Percentiles rank a stretch among this genome's conserved stretches.
Evolutionary conservation across 441 rosid genomes (phyloP).

Genomic region (Bruguiera hainesii): DNA sequence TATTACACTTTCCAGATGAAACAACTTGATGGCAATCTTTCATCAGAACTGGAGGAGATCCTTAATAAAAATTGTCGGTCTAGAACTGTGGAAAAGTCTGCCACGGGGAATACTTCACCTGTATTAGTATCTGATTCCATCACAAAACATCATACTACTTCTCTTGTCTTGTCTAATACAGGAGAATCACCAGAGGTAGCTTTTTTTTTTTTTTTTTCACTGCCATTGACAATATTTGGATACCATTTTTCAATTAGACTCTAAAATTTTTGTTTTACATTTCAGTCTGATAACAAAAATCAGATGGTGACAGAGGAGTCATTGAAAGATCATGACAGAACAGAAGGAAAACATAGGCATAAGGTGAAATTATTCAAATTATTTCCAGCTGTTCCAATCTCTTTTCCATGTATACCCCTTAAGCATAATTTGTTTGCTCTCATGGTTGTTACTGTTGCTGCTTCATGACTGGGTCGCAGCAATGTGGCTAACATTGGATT

Average conservation of each 20-base stretch:
- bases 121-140: conserved; percentile 25
- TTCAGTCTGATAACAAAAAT: conserved; percentile 27
- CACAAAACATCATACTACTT: conserved; percentile 18
- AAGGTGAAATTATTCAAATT: conserved; percentile 41
- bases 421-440: neutral
- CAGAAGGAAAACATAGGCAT: conserved; percentile 40
- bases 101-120: conserved; percentile 21
- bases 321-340: conserved; percentile 23
- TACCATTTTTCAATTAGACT: neutral
- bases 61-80: conserved; percentile 31
- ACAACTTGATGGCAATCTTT: conserved; percentile 62
- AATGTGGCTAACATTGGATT: conserved; percentile 21
- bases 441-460: neutral
- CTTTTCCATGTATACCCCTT: neutral
- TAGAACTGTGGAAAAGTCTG: conserved; percentile 23
- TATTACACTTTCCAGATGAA: conserved; percentile 40
- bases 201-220: neutral
- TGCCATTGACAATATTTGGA: neutral
- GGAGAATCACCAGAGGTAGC: conserved; percentile 19
- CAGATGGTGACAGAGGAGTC: conserved; percentile 31
- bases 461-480: neutral
- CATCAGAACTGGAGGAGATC: conserved; percentile 57
- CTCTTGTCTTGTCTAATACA: conserved; percentile 21
- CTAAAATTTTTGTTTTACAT: neutral
- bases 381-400: neutral